These are phyloP conservation scores for Aspergillus conjunctus DNA, from an alignment of 495 filamentous ascomycete genomes.

Conservation along the genomic window DNA sequence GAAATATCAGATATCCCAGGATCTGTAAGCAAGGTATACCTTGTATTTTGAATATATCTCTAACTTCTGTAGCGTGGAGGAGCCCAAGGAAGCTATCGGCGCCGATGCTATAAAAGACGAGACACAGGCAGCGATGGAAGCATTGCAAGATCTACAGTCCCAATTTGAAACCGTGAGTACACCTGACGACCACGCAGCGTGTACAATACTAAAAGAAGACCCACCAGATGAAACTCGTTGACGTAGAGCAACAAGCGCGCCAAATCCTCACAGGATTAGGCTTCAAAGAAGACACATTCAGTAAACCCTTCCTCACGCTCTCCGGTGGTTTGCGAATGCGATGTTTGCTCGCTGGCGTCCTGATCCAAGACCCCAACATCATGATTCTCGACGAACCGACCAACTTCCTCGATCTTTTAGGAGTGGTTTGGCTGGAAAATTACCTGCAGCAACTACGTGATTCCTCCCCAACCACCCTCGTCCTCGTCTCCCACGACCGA, in stretches of 20 bases:
- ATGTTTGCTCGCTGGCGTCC: conserved; percentile 62
- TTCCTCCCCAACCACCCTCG: conserved; percentile 44
- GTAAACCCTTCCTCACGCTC: conserved; percentile 59
- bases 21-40: conserved; percentile 43
- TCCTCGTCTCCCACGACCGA: conserved; percentile 80
- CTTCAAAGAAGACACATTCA: conserved; percentile 62
- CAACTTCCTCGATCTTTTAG: conserved; percentile 78
- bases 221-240: conserved; percentile 43
- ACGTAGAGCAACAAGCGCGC: conserved; percentile 60
- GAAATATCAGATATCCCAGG: conserved; percentile 55
- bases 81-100: conserved; percentile 56
- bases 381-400: conserved; percentile 87
- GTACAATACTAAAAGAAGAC: neutral
- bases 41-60: conserved; percentile 8
- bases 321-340: conserved; percentile 84
- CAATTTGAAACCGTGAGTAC: conserved; percentile 50
- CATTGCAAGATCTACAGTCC: conserved; percentile 63
- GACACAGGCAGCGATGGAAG: conserved; percentile 62
- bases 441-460: conserved; percentile 60
- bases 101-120: conserved; percentile 57
- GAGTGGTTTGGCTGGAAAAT: conserved; percentile 80
- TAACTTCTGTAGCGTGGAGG: conserved; percentile 46
- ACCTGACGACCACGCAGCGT: conserved; percentile 2
- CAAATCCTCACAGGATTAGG: conserved; percentile 69
- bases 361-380: conserved; percentile 73